phyloP scores from a whole-genome alignment of 2,329 filamentous ascomycete genomes.

The Cladosporium phlei region DNA sequence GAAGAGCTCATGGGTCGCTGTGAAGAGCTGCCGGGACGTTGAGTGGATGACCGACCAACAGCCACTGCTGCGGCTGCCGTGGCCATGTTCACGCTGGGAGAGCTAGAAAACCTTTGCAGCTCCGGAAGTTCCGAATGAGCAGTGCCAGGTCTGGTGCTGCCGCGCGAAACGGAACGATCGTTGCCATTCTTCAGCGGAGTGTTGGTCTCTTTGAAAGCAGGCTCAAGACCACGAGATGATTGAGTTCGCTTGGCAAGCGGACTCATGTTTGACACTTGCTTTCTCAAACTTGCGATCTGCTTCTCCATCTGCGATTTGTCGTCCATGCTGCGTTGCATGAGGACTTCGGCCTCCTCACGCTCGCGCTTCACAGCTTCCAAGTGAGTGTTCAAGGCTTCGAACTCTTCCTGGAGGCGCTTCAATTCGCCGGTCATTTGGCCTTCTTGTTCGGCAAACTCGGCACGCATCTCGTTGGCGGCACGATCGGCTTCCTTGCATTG shows the following conservation, averaged over 20 bases:
- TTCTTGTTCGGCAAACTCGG: conserved; percentile 1
- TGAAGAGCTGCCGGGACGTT: background rate
- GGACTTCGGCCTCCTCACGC: conserved; percentile 18
- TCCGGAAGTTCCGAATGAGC: conserved; percentile 8
- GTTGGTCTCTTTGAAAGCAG: background rate
- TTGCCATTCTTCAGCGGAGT: background rate
- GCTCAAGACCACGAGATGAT: conserved; percentile 21
- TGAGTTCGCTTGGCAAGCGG: background rate
- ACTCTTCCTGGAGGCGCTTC: conserved; percentile 18
- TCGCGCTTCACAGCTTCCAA: conserved; percentile 23
- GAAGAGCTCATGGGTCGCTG: background rate
- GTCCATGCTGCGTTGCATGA: conserved; percentile 21
- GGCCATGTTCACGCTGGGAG: conserved; percentile 8
- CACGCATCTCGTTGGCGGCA: background rate
- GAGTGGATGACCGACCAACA: background rate
- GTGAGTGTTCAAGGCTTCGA: conserved; percentile 19
- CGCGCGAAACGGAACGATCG: conserved; percentile 7
- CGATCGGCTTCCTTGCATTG: background rate
- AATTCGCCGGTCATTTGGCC: conserved; percentile 7
- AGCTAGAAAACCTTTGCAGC: background rate
- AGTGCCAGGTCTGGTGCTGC: conserved; percentile 2
- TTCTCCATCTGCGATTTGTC: conserved; percentile 26
- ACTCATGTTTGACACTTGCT: conserved; percentile 17
- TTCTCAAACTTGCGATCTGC: conserved; percentile 27
- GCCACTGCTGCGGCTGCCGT: conserved; percentile 9